These are phyloP conservation scores for Cadophora sp. DNA, from an alignment of 2,329 filamentous ascomycete species.

Conservation along the genomic window DNA sequence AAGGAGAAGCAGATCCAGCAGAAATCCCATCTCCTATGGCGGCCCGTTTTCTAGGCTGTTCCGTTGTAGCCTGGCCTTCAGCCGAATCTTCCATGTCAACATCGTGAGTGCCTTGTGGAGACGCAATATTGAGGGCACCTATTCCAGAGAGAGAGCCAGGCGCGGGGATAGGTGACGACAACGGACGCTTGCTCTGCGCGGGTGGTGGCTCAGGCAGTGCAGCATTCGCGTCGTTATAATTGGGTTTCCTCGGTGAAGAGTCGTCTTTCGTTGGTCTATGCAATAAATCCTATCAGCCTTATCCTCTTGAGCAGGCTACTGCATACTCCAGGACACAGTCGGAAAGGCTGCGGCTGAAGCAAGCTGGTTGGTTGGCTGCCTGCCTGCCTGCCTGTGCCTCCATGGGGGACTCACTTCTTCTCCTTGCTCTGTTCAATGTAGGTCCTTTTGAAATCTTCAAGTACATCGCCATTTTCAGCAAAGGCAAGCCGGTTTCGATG, in stretches of 20 bases:
- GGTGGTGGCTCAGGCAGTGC: slow-evolving; percentile 29
- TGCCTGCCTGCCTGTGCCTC: not conserved
- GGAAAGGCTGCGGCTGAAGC: not conserved
- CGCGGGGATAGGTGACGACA: slow-evolving; percentile 5
- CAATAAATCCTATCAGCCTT: slow-evolving; percentile 28
- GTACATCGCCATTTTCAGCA: slow-evolving; percentile 22
- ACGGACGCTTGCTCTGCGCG: slow-evolving; percentile 17
- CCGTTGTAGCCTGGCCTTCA: slow-evolving; percentile 26
- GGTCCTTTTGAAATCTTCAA: slow-evolving; percentile 20
- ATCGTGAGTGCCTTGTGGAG: slow-evolving; percentile 29
- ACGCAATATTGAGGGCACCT: slow-evolving; percentile 34
- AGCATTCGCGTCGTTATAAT: slow-evolving; percentile 27
- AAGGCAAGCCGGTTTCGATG: slow-evolving; percentile 32
- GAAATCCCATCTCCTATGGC: slow-evolving; percentile 42
- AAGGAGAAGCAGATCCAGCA: slow-evolving; percentile 38
- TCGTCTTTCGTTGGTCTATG: slow-evolving; percentile 34
- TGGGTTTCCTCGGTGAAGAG: slow-evolving; percentile 25
- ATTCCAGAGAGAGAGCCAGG: slow-evolving; percentile 32
- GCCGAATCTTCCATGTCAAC: slow-evolving; percentile 33
- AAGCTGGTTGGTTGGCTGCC: not conserved
- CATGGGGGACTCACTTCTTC: slow-evolving; percentile 28
- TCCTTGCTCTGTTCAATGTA: slow-evolving; percentile 28
- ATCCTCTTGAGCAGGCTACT: not conserved
- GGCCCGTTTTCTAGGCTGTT: slow-evolving; percentile 39
- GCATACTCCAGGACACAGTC: not conserved